Evolutionary conservation across 768 basidiomycete genomes (phyloP).

Genomic region (Tylopilus sp.): DNA sequence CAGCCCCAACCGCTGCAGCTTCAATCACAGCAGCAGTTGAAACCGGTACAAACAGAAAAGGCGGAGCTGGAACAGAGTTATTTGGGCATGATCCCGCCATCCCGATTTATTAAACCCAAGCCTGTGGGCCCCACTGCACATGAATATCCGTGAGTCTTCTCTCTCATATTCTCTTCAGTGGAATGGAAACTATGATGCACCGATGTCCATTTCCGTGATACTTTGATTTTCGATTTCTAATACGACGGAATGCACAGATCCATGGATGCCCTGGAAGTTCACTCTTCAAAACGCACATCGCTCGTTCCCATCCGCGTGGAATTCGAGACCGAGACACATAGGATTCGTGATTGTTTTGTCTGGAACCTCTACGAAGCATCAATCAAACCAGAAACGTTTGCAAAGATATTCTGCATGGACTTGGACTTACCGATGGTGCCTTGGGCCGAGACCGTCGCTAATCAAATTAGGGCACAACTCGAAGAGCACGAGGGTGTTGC

Average conservation of each 20-base stretch:
- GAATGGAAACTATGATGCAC: slow-evolving; percentile 4
- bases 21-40: slow-evolving; percentile 18
- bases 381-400: slow-evolving; percentile 83
- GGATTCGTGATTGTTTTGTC: slow-evolving; percentile 91
- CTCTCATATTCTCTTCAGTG: slow-evolving; percentile 1
- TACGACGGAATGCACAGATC: slow-evolving; percentile 41
- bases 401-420: slow-evolving; percentile 83
- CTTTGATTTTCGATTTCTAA: slow-evolving; percentile 15
- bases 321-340: slow-evolving; percentile 86
- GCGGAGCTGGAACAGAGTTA: slow-evolving; percentile 84
- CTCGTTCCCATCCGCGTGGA: slow-evolving; percentile 95
- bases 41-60: slow-evolving; percentile 36
- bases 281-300: slow-evolving; percentile 50
- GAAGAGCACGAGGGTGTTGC: slow-evolving; percentile 87
- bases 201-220: slow-evolving; percentile 18
- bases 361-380: slow-evolving; percentile 93
- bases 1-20: slow-evolving; percentile 26
- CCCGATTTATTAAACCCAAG: slow-evolving; percentile 66
- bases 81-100: slow-evolving; percentile 80
- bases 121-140: slow-evolving; percentile 59
- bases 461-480: slow-evolving; percentile 85
- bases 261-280: slow-evolving; percentile 57
- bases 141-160: slow-evolving; percentile 65
- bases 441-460: slow-evolving; percentile 77
- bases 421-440: slow-evolving; percentile 66